Percentiles rank a stretch among this genome's conserved stretches.
phyloP scores from a whole-genome alignment of 2,329 filamentous ascomycete genomes.

The Epichloe festucae region DNA sequence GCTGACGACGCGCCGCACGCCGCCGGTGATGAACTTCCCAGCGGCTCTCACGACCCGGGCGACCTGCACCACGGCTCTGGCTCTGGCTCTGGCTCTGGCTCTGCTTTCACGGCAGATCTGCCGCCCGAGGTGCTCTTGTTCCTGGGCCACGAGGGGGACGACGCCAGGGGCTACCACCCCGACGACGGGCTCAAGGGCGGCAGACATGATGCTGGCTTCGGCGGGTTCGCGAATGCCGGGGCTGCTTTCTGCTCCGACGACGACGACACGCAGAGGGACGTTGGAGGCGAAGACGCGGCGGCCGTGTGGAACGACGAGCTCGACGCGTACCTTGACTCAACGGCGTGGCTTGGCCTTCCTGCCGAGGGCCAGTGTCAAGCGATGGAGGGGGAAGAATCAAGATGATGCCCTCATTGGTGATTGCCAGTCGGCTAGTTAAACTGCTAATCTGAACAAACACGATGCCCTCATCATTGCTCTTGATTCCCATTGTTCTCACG shows the following conservation, averaged over 20 bases:
- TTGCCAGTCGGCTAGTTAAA: rapidly evolving
- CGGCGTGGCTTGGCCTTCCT: background rate
- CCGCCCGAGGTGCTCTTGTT: background rate
- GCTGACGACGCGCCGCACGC: background rate
- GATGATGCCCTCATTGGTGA: too few species aligned
- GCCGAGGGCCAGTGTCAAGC: background rate
- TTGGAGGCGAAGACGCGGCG: background rate
- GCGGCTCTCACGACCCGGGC: too few species aligned
- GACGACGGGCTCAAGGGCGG: background rate
- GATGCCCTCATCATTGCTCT: too few species aligned
- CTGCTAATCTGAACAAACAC: too few species aligned
- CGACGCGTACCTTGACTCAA: background rate
- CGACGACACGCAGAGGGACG: background rate
- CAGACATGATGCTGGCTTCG: too few species aligned
- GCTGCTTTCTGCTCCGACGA: background rate
- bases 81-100: background rate
- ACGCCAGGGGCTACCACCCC: background rate
- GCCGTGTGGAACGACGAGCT: background rate
- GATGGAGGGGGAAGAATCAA: too few species aligned
- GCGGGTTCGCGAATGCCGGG: background rate
- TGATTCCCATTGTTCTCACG: too few species aligned
- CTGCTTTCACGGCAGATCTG: background rate
- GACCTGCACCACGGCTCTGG: too few species aligned
- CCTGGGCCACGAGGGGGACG: background rate
- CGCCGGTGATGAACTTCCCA: background rate